Conservation (phyloP, 306 rosid genomes). For the Ceratonia siliqua region DNA sequence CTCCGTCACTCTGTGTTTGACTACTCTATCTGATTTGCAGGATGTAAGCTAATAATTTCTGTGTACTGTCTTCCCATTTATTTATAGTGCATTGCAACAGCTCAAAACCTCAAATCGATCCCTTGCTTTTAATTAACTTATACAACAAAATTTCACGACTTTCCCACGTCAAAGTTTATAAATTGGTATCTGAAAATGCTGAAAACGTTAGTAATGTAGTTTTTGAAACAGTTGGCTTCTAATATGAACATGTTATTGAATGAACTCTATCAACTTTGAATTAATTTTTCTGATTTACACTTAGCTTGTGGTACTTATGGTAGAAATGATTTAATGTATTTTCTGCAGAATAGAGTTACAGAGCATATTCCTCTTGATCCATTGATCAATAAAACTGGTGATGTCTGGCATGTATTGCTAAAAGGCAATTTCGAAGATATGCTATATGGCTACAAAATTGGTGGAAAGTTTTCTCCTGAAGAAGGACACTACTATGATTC, state of each 20-base stretch:
- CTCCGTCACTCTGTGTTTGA: conserved; percentile 76
- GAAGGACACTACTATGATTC: conserved; percentile 73
- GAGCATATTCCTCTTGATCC: conserved; percentile 73
- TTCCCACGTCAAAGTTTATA: not conserved
- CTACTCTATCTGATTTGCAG: conserved; percentile 61
- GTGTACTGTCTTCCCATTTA: not conserved
- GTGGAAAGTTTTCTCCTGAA: conserved; percentile 69
- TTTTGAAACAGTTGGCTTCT: not conserved
- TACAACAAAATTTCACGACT: not conserved
- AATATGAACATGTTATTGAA: not conserved
- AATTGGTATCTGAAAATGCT: not conserved
- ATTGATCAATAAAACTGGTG: conserved; percentile 67
- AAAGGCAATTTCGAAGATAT: conserved; percentile 78
- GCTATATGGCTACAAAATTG: conserved; percentile 82
- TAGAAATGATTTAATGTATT: not conserved
- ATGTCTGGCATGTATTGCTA: conserved; percentile 86
- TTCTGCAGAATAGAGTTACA: conserved; percentile 73
- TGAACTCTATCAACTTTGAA: not conserved
- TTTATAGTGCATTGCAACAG: not conserved
- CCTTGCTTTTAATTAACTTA: not conserved
- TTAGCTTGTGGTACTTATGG: not conserved
- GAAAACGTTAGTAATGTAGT: not conserved
- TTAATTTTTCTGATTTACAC: not conserved
- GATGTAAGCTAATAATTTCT: conserved; percentile 38
- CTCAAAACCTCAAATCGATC: not conserved